Conservation (phyloP, 139 green algal genomes). For the Yamagishiella unicocca region DNA sequence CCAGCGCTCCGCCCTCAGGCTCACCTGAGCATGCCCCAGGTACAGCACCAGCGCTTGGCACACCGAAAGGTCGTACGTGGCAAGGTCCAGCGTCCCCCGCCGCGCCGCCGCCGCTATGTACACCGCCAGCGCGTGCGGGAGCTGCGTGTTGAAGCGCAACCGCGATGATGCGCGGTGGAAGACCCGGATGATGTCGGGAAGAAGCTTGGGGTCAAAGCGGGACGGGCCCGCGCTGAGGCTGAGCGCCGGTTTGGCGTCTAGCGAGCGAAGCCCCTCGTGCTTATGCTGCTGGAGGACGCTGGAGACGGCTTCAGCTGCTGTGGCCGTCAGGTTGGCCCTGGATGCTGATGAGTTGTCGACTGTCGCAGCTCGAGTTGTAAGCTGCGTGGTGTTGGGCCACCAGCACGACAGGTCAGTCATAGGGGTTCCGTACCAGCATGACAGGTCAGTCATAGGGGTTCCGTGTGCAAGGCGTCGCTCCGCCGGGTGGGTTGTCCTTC, state of each 20-base stretch:
- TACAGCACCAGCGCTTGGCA: conserved; percentile 1
- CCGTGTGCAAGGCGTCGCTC: no score
- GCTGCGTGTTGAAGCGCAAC: conserved; percentile 10
- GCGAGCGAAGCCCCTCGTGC: neutral
- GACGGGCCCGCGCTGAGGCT: neutral
- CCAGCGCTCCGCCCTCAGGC: neutral
- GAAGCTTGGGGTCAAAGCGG: conserved; percentile 7
- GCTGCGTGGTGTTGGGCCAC: neutral
- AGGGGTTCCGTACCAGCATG: no score
- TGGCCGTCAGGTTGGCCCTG: neutral
- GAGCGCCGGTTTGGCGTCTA: neutral
- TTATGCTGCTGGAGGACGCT: neutral
- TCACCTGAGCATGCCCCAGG: neutral
- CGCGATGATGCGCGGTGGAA: conserved; percentile 8
- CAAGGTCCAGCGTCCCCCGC: conserved; percentile 20
- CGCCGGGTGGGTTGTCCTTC: no score
- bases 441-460: no score
- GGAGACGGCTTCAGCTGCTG: neutral
- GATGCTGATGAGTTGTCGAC: neutral
- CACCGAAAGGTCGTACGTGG: neutral
- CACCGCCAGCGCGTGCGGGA: neutral
- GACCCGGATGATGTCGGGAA: neutral
- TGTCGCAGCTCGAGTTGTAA: neutral
- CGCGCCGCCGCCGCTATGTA: conserved; percentile 20
- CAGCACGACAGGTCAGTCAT: no score